Evolutionary conservation across 352 stramenopile species (phyloP), one percentile per base, ranked within the genome.

Genomic region (Pythium oligandrum): DNA sequence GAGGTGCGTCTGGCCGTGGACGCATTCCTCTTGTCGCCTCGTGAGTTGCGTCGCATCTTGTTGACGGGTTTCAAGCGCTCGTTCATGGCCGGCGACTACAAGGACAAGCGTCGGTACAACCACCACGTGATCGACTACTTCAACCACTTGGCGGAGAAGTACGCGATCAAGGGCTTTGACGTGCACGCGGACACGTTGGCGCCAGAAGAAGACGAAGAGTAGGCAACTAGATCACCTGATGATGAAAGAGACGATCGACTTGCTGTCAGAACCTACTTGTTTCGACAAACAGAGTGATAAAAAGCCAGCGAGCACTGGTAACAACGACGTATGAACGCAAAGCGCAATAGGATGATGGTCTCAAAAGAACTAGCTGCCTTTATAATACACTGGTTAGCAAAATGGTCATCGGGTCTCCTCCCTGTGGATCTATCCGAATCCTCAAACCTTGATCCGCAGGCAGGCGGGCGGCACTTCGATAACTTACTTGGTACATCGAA

Each of bases 41-140:
- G 65, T 36, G 80, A 95, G 55, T 53, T 96, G 60, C 70, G 80
- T 32, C 72, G 79, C 49, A 79, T 94, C 55, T 54, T 96, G 31
- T 61, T 93, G 45, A 91, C 82, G 49, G 87, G 87, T 31, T 95
- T 50, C 51, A 59, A 64, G 50, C 57, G 51, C 33, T 65, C 51
- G 55, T 96, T 96, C 68, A 91, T 96, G 78, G 62, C 78, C 0
- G 78, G 78, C 51, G 77, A 86, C 44, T 95, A 95, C 63, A 54
- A 51, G 0, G 60, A 68, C 35, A 96, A 96, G 60, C 79, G 84
- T 44, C 70, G 69, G 37, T 96, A 96, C 68, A 92, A 86, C 42
- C 69, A 86, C 67, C 73, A 87, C 50, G 77, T 93, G 37, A 93
- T 95, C 54, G 74, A 86, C 52, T 95, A 94, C 66, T 96, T 86